Percentiles rank a stretch among this genome's conserved stretches.
phyloP scores from a whole-genome alignment of 2,329 filamentous ascomycete genomes.

The Aureobasidium sp. region DNA sequence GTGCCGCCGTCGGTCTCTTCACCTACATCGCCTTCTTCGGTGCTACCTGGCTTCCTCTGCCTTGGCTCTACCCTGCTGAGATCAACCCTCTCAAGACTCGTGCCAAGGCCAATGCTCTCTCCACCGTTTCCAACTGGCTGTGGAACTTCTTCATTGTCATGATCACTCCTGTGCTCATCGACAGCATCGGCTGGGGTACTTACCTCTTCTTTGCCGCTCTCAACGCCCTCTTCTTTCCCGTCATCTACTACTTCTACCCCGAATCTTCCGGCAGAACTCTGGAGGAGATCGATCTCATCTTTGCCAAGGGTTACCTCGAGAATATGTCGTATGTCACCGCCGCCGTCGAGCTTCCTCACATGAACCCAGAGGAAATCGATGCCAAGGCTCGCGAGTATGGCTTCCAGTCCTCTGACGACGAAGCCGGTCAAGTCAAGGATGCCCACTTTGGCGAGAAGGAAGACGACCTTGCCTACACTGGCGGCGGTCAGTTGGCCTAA shows the following conservation, averaged over 20 bases:
- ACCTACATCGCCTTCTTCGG: conserved; percentile 64
- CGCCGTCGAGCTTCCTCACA: conserved; percentile 30
- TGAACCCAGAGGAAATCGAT: conserved; percentile 31
- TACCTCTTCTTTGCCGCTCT: conserved; percentile 46
- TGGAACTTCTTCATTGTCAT: conserved; percentile 43
- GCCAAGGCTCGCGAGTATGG: conserved; percentile 30
- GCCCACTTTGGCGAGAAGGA: conserved; percentile 22
- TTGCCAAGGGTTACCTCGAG: conserved; percentile 25
- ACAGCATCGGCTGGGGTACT: conserved; percentile 33
- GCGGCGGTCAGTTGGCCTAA: conserved; percentile 18
- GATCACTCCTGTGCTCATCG: conserved; percentile 35
- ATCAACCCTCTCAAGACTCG: conserved; percentile 49
- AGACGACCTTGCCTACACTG: conserved; percentile 16
- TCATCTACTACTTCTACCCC: conserved; percentile 54
- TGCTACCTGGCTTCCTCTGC: conserved; percentile 40
- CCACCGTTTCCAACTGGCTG: conserved; percentile 49
- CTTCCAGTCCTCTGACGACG: conserved; percentile 26
- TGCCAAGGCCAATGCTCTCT: conserved; percentile 49
- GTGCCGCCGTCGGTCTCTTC: conserved; percentile 56
- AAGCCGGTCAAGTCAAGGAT: conserved; percentile 25
- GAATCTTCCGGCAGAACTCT: conserved; percentile 21
- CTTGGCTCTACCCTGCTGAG: conserved; percentile 29
- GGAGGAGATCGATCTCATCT: conserved; percentile 25
- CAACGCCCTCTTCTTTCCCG: conserved; percentile 48
- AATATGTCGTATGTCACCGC: conserved; percentile 32